Conservation (phyloP, 2,329 filamentous ascomycete genomes). For the Sclerotinia subarctica region DNA sequence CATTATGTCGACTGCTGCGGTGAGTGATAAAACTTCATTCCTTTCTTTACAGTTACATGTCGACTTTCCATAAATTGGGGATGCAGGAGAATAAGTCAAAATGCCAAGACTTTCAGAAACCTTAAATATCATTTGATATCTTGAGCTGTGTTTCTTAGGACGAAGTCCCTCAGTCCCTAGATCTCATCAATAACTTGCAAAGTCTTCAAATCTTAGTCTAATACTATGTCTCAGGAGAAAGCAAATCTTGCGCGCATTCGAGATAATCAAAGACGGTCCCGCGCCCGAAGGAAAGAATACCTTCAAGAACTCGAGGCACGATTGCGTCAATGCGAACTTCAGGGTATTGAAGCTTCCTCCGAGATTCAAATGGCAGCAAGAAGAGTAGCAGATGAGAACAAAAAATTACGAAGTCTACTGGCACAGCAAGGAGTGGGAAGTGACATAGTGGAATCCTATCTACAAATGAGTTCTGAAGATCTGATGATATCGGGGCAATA, state of each 20-base stretch:
- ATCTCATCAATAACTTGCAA: not conserved
- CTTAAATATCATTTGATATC: not conserved
- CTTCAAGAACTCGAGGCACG: conserved; percentile 65
- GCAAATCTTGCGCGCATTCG: conserved; percentile 57
- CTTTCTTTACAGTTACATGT: not conserved
- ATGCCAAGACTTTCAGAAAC: conserved; percentile 3
- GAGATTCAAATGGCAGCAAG: conserved; percentile 70
- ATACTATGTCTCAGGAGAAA: conserved; percentile 31
- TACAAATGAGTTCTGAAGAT: conserved; percentile 24
- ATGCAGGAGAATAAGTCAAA: not conserved
- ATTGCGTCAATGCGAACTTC: conserved; percentile 59
- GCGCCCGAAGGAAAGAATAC: conserved; percentile 71
- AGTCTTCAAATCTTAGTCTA: not conserved
- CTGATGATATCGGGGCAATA: conserved; percentile 23
- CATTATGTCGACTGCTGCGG: conserved; percentile 11
- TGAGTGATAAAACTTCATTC: conserved; percentile 1
- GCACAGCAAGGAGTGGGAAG: conserved; percentile 55
- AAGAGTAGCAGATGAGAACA: conserved; percentile 67
- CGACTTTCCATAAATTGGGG: not conserved
- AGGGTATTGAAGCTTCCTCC: conserved; percentile 64
- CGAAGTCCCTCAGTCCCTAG: not conserved
- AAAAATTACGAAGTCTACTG: conserved; percentile 58
- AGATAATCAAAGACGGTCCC: conserved; percentile 74
- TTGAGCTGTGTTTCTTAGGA: not conserved
- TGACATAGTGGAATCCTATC: conserved; percentile 46